Percentiles rank a stretch among this genome's conserved stretches.
phyloP scores from a whole-genome alignment of 2,329 filamentous ascomycete species.

The Ophiostoma novo-ulmi region DNA sequence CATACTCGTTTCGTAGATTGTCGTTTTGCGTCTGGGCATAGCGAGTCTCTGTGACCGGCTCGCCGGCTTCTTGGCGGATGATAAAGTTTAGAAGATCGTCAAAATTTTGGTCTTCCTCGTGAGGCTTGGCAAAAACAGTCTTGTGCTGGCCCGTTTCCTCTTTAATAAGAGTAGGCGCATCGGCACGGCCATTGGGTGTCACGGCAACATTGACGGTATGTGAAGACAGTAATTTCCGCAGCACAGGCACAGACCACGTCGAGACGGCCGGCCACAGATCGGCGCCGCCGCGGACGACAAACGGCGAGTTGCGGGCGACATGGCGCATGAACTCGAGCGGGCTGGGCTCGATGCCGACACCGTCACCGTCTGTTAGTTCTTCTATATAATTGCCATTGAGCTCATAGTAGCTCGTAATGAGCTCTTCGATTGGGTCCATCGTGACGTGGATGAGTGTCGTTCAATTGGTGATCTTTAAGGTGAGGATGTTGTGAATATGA shows the following conservation, averaged over 20 bases:
- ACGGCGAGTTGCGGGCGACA: constrained; percentile 68
- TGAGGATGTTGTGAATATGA: not conserved
- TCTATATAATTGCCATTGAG: constrained; percentile 60
- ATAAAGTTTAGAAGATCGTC: constrained; percentile 57
- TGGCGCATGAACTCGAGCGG: constrained; percentile 76
- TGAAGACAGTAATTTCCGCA: constrained; percentile 51
- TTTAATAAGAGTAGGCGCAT: constrained; percentile 46
- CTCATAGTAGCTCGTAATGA: constrained; percentile 67
- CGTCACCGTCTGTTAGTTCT: constrained; percentile 43
- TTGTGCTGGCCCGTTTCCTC: constrained; percentile 31
- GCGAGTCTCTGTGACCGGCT: constrained; percentile 47
- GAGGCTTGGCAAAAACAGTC: constrained; percentile 63
- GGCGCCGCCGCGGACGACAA: constrained; percentile 63
- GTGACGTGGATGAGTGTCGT: not conserved
- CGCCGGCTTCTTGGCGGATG: constrained; percentile 48
- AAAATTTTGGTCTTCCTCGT: constrained; percentile 62
- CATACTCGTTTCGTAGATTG: constrained; percentile 71
- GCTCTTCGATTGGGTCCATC: constrained; percentile 44
- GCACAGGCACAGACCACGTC: constrained; percentile 58
- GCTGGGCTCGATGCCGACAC: constrained; percentile 50
- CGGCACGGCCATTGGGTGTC: constrained; percentile 63
- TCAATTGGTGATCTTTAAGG: not conserved
- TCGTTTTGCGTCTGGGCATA: constrained; percentile 83
- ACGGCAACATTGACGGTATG: constrained; percentile 67
- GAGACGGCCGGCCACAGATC: constrained; percentile 56